These are phyloP conservation scores for Teratosphaeria pseudoeucalypti DNA, from an alignment of 2,329 filamentous ascomycete species.

Conservation along the genomic window DNA sequence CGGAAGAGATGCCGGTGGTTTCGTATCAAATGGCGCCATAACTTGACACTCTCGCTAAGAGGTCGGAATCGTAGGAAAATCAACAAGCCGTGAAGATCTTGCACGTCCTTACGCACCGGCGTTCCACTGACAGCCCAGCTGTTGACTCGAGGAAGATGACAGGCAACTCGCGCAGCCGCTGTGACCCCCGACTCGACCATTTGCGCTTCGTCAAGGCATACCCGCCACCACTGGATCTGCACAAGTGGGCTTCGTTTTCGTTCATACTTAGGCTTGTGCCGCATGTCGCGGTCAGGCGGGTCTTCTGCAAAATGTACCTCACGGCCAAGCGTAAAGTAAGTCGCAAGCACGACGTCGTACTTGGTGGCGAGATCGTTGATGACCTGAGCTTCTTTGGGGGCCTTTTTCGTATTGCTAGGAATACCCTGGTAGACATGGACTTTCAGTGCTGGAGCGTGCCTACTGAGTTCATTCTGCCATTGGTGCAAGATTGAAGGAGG, in stretches of 20 bases:
- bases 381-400: conserved; percentile 27
- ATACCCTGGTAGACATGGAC: conserved; percentile 47
- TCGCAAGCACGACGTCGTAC: conserved; percentile 51
- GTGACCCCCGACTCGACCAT: conserved; percentile 87
- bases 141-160: conserved; percentile 69
- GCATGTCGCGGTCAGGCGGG: conserved; percentile 60
- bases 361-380: conserved; percentile 36
- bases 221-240: conserved; percentile 77
- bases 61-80: conserved; percentile 72
- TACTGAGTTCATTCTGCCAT: conserved; percentile 50
- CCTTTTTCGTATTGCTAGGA: conserved; percentile 20
- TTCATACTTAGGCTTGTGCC: conserved; percentile 34
- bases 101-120: conserved; percentile 68
- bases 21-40: conserved; percentile 58
- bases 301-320: conserved; percentile 70
- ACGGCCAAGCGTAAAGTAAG: conserved; percentile 58
- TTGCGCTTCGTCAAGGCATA: conserved; percentile 67
- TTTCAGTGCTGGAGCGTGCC: conserved; percentile 46
- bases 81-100: conserved; percentile 70
- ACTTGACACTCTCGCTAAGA: conserved; percentile 51
- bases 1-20: conserved; percentile 55
- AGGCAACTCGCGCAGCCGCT: conserved; percentile 70
- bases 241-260: conserved; percentile 70
- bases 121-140: conserved; percentile 91
- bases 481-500: conserved; percentile 52